Percentiles rank a stretch among this genome's conserved stretches.
Evolutionary conservation across 148 eudicot species (phyloP).

Genomic region (Suaeda aralocaspica): DNA sequence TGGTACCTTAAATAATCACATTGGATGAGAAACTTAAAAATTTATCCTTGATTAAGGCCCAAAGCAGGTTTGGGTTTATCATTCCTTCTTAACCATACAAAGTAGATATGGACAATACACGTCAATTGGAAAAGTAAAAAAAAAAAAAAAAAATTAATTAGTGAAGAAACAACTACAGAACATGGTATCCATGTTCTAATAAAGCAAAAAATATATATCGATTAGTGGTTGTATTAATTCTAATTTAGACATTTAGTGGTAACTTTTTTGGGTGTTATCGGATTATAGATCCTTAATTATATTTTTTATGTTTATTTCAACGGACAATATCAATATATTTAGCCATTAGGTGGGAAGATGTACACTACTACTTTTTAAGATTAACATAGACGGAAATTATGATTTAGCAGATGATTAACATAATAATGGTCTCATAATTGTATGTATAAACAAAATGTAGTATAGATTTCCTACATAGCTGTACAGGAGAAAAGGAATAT

Average conservation of each 20-base stretch:
- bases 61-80: too few species aligned
- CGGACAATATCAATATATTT: not conserved
- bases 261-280: not conserved
- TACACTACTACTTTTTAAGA: constrained; percentile 3
- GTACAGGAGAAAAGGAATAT: too few species aligned
- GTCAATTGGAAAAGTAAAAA: too few species aligned
- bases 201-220: not conserved
- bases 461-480: too few species aligned
- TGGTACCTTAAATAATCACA: too few species aligned
- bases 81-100: too few species aligned
- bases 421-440: not conserved
- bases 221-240: not conserved
- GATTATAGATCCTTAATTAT: not conserved
- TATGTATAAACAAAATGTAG: too few species aligned
- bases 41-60: too few species aligned
- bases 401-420: not conserved
- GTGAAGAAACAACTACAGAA: constrained; percentile 1
- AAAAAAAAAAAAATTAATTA: not conserved
- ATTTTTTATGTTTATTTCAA: not conserved
- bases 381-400: too few species aligned
- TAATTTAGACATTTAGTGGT: constrained; percentile 5
- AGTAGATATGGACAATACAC: too few species aligned
- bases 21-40: too few species aligned
- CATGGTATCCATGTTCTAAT: constrained; percentile 9
- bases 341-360: constrained; percentile 4